Conservation (phyloP, 768 basidiomycete species). For the Lactarius sp. region DNA sequence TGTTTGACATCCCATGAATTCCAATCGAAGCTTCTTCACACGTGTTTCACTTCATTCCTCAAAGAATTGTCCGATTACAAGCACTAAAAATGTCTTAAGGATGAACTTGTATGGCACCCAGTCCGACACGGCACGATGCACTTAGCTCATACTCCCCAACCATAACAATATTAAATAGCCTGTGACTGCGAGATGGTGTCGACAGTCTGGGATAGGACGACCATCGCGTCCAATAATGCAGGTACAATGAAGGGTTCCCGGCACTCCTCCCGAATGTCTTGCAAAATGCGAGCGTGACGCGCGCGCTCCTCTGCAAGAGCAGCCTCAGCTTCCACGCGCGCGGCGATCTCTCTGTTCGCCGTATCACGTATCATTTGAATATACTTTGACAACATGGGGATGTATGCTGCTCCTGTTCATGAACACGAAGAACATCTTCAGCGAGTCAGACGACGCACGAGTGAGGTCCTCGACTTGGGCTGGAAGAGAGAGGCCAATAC, state of each 20-base stretch:
- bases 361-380: neutral
- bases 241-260: constrained; percentile 32
- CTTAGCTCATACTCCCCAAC: neutral
- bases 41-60: neutral
- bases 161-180: neutral
- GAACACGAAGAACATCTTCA: neutral
- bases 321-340: constrained; percentile 4
- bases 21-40: constrained; percentile 8
- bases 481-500: constrained; percentile 7
- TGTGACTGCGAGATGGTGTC: constrained; percentile 8
- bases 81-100: neutral
- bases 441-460: constrained; percentile 10
- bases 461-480: neutral
- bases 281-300: constrained; percentile 17
- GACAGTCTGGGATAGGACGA: constrained; percentile 29
- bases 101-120: neutral
- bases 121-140: neutral
- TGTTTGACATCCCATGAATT: neutral
- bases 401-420: neutral
- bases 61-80: neutral
- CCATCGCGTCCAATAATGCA: constrained; percentile 33
- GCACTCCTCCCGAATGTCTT: constrained; percentile 25
- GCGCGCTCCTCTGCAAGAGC: constrained; percentile 16
- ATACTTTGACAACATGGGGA: neutral
- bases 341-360: neutral